Conservation (phyloP, 441 rosid genomes). For the Adansonia madagascariensis region DNA sequence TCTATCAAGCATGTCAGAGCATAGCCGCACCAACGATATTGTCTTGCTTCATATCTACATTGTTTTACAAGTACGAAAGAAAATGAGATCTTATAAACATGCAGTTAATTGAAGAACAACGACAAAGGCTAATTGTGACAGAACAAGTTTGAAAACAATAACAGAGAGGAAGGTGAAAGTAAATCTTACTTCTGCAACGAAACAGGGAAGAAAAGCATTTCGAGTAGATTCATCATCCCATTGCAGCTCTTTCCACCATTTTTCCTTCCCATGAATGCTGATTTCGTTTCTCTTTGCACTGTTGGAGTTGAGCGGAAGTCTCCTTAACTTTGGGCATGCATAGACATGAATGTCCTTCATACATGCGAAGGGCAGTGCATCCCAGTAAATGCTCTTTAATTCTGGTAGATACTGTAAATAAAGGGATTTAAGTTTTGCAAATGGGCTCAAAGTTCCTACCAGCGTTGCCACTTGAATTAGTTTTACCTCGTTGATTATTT, state of each 20-base stretch:
- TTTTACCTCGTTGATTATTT: conserved; percentile 5
- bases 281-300: neutral
- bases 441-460: neutral
- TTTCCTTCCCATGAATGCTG: neutral
- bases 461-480: neutral
- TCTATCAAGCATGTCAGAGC: no score
- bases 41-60: no score
- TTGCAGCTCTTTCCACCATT: conserved; percentile 13
- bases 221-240: conserved; percentile 10
- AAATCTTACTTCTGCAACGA: conserved; percentile 1
- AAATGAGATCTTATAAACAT: no score
- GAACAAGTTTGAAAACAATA: neutral
- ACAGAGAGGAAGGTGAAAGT: neutral
- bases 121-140: no score
- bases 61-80: no score
- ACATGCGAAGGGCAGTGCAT: neutral
- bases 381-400: conserved; percentile 3
- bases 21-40: no score
- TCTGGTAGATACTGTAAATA: neutral
- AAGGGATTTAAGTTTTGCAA: neutral
- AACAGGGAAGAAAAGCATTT: neutral
- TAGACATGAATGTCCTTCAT: neutral
- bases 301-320: conserved; percentile 12
- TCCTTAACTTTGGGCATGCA: neutral
- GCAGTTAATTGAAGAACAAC: no score